Percentiles rank a stretch among this genome's conserved stretches.
Evolutionary conservation across 1,284 basidiomycete genomes (phyloP).

Genomic region (Stereum hirsutum): DNA sequence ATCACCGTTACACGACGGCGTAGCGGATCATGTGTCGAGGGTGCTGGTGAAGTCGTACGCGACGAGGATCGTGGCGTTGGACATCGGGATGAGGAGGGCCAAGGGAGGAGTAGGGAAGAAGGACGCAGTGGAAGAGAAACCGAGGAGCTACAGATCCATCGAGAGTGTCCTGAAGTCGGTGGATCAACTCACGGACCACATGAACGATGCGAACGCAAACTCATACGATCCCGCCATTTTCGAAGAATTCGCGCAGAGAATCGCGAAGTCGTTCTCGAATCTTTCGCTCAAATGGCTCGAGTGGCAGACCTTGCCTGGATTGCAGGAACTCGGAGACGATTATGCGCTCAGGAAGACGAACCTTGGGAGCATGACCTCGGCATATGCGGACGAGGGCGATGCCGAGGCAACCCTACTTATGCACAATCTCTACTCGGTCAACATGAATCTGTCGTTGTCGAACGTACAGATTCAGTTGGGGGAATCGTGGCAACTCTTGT

Average conservation of each 20-base stretch:
- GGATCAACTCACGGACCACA: conserved; percentile 51
- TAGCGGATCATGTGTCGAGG: conserved; percentile 61
- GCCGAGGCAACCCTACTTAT: conserved; percentile 33
- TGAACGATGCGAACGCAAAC: conserved; percentile 58
- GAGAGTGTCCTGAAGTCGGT: conserved; percentile 46
- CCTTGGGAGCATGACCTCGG: conserved; percentile 26
- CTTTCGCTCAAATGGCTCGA: conserved; percentile 58
- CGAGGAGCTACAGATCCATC: conserved; percentile 50
- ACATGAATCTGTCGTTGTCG: conserved; percentile 78
- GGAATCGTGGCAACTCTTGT: conserved; percentile 71
- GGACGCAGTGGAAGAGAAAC: conserved; percentile 32
- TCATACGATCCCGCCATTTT: conserved; percentile 67
- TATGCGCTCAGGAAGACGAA: conserved; percentile 68
- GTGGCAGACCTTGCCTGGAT: conserved; percentile 48
- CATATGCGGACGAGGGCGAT: conserved; percentile 30
- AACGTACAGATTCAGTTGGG: conserved; percentile 71
- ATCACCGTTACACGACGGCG: conserved; percentile 51
- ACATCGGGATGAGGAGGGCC: conserved; percentile 47
- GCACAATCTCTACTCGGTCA: conserved; percentile 54
- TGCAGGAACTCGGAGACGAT: conserved; percentile 73
- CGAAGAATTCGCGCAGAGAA: conserved; percentile 37
- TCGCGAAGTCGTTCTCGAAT: conserved; percentile 40
- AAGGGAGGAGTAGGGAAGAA: conserved; percentile 8
- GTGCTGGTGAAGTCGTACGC: conserved; percentile 70
- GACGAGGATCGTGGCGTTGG: conserved; percentile 61